Conservation (phyloP, 2,329 filamentous ascomycete genomes). For the Penicillium sp. region DNA sequence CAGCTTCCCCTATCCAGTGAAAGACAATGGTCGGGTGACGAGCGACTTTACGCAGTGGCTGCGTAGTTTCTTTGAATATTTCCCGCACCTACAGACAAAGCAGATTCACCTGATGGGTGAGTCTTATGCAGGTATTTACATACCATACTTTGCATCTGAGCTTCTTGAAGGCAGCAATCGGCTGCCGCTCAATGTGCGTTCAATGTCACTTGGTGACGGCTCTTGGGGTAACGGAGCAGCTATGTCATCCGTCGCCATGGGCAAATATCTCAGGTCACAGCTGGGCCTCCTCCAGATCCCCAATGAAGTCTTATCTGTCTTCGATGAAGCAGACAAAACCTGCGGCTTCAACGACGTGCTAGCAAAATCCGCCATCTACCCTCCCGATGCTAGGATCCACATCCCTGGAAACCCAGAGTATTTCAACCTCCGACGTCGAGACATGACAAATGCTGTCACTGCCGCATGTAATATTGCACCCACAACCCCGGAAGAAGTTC, state of each 20-base stretch:
- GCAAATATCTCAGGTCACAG: constrained; percentile 31
- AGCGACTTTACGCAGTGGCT: constrained; percentile 36
- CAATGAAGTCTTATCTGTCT: constrained; percentile 28
- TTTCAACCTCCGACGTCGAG: constrained; percentile 27
- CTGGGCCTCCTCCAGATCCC: constrained; percentile 26
- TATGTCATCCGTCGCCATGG: constrained; percentile 33
- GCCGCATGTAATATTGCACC: constrained; percentile 28
- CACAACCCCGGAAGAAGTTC: constrained; percentile 26
- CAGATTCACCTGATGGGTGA: constrained; percentile 40
- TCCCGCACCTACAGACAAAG: constrained; percentile 34
- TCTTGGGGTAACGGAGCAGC: constrained; percentile 39
- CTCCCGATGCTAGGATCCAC: constrained; percentile 30
- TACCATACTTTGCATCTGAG: constrained; percentile 38
- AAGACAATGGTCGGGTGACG: constrained; percentile 30
- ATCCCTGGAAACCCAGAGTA: constrained; percentile 35
- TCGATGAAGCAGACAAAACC: constrained; percentile 30
- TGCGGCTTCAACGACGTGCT: constrained; percentile 36
- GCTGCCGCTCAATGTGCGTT: constrained; percentile 33
- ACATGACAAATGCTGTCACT: constrained; percentile 13
- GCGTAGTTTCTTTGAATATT: constrained; percentile 29
- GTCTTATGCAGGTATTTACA: constrained; percentile 40
- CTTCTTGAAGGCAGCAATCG: constrained; percentile 30
- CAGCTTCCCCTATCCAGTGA: constrained; percentile 30
- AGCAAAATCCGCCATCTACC: constrained; percentile 29
- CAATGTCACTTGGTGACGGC: constrained; percentile 39